Conservation (phyloP, 306 rosid species). For the Vachellia pachyceras region DNA sequence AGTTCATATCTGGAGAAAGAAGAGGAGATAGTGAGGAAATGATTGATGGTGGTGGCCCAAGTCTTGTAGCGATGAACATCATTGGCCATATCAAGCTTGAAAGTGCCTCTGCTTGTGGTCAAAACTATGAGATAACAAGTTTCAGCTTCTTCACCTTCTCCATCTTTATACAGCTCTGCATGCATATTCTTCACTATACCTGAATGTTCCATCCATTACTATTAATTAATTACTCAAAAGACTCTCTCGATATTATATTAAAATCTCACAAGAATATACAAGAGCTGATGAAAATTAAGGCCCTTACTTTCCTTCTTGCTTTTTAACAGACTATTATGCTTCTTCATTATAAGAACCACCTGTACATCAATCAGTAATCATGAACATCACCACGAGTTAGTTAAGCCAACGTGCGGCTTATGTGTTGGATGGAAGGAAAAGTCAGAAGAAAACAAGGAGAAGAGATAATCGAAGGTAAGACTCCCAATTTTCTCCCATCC, state of each 20-base stretch:
- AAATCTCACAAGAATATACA: background rate
- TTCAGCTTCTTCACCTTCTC: slow-evolving; percentile 57
- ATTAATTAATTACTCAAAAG: background rate
- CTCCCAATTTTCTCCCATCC: too few relatives aligned
- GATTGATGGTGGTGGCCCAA: slow-evolving; percentile 79
- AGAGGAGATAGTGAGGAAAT: slow-evolving; percentile 72
- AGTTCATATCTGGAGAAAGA: slow-evolving; percentile 65
- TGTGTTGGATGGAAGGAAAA: too few relatives aligned
- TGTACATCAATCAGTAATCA: slow-evolving; percentile 41
- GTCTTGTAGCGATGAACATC: slow-evolving; percentile 71
- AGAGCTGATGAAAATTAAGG: background rate
- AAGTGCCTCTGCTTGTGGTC: slow-evolving; percentile 70
- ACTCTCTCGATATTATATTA: background rate
- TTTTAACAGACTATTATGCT: slow-evolving; percentile 64
- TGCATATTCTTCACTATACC: slow-evolving; percentile 66
- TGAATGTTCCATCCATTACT: slow-evolving; percentile 4
- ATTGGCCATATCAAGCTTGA: slow-evolving; percentile 89
- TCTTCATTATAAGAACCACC: slow-evolving; percentile 75
- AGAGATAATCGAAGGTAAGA: too few relatives aligned
- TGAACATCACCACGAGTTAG: slow-evolving; percentile 9
- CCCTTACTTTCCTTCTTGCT: slow-evolving; percentile 78
- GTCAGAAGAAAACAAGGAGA: too few relatives aligned
- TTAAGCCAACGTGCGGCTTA: background rate
- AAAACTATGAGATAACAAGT: slow-evolving; percentile 81
- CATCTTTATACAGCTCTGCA: slow-evolving; percentile 75